phyloP scores from a whole-genome alignment of 1,139 yeast genomes.

The Pichia sp. region DNA sequence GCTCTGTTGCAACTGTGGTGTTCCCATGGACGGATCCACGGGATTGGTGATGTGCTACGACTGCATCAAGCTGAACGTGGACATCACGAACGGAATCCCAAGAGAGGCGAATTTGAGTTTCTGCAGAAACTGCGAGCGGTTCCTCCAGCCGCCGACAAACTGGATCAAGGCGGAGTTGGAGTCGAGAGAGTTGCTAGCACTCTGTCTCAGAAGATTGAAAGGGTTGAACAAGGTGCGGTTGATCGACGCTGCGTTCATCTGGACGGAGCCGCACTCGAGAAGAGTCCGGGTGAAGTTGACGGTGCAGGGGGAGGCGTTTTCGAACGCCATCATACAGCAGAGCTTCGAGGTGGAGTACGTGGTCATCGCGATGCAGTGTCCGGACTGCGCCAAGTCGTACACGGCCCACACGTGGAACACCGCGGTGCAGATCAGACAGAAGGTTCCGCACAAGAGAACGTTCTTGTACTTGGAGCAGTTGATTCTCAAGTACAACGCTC shows the following conservation, averaged over 20 bases:
- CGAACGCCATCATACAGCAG: conserved; percentile 90
- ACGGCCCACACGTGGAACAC: conserved; percentile 98
- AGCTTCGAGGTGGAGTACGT: conserved; percentile 92
- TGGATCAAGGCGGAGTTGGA: conserved; percentile 92
- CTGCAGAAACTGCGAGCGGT: conserved; percentile 96
- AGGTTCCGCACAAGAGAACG: conserved; percentile 94
- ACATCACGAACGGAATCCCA: conserved; percentile 93
- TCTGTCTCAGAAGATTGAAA: conserved; percentile 81
- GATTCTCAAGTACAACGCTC: conserved; percentile 90
- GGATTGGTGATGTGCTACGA: conserved; percentile 97
- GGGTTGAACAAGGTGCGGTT: conserved; percentile 86
- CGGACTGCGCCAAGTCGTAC: conserved; percentile 96
- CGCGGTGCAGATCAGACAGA: conserved; percentile 93
- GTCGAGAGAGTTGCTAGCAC: conserved; percentile 85
- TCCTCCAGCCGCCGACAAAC: conserved; percentile 88
- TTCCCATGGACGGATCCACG: conserved; percentile 92
- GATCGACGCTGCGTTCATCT: conserved; percentile 89
- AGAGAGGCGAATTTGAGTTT: conserved; percentile 89
- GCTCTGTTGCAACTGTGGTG: conserved; percentile 97
- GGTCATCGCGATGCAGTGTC: conserved; percentile 95
- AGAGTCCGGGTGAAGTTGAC: conserved; percentile 86
- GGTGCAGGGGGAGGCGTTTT: conserved; percentile 95
- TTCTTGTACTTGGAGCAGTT: conserved; percentile 92
- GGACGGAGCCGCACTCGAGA: conserved; percentile 99
- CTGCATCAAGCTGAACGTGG: conserved; percentile 90